A percentile compares a stretch with the other conserved stretches of the same genome.
These are phyloP conservation scores for Platanthera zijinensis DNA, from an alignment of 106 monocot species.

Conservation along the genomic window DNA sequence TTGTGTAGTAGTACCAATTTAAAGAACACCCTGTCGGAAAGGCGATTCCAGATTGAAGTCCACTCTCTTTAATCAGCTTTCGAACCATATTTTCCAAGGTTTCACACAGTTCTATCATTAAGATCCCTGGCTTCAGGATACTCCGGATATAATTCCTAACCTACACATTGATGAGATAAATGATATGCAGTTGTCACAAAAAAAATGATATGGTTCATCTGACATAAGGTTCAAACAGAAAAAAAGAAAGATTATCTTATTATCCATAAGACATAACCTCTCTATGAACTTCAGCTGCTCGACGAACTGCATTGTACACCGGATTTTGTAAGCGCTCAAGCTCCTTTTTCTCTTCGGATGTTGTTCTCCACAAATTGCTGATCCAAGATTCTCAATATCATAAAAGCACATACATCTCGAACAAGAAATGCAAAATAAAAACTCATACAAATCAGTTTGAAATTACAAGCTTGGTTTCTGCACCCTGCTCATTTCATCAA, in stretches of 20 bases:
- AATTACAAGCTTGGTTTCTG: not conserved
- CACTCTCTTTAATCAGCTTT: constrained; percentile 84
- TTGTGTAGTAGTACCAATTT: constrained; percentile 58
- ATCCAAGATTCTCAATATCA: constrained; percentile 7
- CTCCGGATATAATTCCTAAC: constrained; percentile 87
- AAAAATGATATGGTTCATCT: not conserved
- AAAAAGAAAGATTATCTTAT: not conserved
- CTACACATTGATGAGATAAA: constrained; percentile 24
- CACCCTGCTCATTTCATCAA: not conserved
- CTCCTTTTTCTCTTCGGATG: constrained; percentile 94
- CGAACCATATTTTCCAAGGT: constrained; percentile 95
- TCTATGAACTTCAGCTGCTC: constrained; percentile 99
- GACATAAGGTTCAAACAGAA: not conserved
- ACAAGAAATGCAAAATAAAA: not conserved
- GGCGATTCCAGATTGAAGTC: constrained; percentile 95
- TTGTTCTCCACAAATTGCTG: constrained; percentile 93
- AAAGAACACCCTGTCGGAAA: constrained; percentile 98
- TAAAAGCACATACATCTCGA: not conserved
- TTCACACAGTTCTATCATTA: constrained; percentile 94
- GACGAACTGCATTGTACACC: constrained; percentile 82
- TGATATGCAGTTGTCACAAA: not conserved
- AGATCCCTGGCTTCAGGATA: constrained; percentile 82
- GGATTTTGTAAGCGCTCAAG: constrained; percentile 86
- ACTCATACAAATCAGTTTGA: not conserved
- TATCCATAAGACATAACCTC: constrained; percentile 24